A percentile compares a stretch with the other conserved stretches of the same genome.
Evolutionary conservation across 2,329 filamentous ascomycete species (phyloP).

Genomic region (Neonectria punicea): DNA sequence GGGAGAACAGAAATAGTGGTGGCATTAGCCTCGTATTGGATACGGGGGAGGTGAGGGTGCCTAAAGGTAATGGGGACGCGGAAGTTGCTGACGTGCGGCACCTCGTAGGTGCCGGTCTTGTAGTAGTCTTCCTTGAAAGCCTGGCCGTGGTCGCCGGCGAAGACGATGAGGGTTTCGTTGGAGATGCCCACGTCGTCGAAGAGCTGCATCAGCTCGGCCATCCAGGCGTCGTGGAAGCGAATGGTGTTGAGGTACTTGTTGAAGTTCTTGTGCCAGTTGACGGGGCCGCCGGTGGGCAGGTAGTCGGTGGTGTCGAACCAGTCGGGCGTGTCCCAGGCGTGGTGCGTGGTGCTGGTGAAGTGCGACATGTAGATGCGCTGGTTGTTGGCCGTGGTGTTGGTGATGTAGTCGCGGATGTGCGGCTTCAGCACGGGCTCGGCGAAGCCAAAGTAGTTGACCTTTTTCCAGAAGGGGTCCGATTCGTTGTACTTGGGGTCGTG

Average conservation of each 20-base stretch:
- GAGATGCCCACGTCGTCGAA: conserved; percentile 48
- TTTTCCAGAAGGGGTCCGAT: conserved; percentile 37
- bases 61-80: conserved; percentile 48
- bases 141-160: conserved; percentile 49
- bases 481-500: conserved; percentile 36
- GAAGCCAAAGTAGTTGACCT: conserved; percentile 50
- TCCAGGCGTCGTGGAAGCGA: conserved; percentile 48
- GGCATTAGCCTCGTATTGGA: conserved; percentile 46
- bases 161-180: conserved; percentile 49
- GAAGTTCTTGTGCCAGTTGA: conserved; percentile 44
- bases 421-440: conserved; percentile 46
- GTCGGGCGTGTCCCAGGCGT: conserved; percentile 43
- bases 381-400: conserved; percentile 46
- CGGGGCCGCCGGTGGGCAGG: conserved; percentile 38
- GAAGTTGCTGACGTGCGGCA: conserved; percentile 45
- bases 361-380: conserved; percentile 51
- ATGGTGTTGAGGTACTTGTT: conserved; percentile 49
- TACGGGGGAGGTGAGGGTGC: conserved; percentile 46
- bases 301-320: conserved; percentile 37
- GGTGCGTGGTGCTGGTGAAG: conserved; percentile 51
- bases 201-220: conserved; percentile 45
- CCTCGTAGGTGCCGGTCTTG: conserved; percentile 47
- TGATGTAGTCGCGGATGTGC: conserved; percentile 47
- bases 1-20: conserved; percentile 49
- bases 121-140: conserved; percentile 48